Evolutionary conservation across 2,329 filamentous ascomycete genomes (phyloP).

Genomic region (Trichophyton verrucosum): DNA sequence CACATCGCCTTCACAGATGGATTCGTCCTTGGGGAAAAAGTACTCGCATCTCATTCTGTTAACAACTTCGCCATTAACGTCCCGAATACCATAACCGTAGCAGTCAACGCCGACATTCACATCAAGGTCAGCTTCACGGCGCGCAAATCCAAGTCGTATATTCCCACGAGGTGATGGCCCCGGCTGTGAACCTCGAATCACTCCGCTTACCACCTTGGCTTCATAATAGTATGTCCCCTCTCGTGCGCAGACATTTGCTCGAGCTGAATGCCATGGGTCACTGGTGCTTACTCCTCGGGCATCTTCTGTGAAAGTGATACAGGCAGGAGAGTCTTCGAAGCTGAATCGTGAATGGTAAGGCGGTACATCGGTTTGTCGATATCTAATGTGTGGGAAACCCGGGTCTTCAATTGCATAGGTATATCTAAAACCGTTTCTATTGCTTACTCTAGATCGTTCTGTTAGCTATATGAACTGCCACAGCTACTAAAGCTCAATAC

Average conservation of each 20-base stretch:
- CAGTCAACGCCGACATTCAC: conserved; percentile 71
- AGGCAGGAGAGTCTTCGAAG: conserved; percentile 80
- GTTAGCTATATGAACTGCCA: background rate
- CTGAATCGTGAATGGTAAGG: conserved; percentile 77
- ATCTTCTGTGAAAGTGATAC: conserved; percentile 67
- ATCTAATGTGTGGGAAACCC: conserved; percentile 76
- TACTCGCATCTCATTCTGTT: conserved; percentile 89
- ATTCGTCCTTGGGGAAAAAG: conserved; percentile 66
- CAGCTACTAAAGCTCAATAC: background rate
- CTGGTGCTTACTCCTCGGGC: conserved; percentile 73
- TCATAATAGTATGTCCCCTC: conserved; percentile 93
- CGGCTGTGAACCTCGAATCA: conserved; percentile 19
- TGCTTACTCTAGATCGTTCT: conserved; percentile 39
- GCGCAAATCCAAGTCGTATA: conserved; percentile 38
- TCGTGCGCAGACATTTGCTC: conserved; percentile 78
- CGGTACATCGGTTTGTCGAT: conserved; percentile 73
- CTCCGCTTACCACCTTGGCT: conserved; percentile 70
- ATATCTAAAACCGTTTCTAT: conserved; percentile 69
- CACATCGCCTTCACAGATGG: conserved; percentile 80
- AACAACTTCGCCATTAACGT: conserved; percentile 80
- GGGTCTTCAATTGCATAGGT: conserved; percentile 84
- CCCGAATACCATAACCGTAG: conserved; percentile 87
- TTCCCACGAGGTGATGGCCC: conserved; percentile 26
- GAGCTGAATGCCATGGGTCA: conserved; percentile 82
- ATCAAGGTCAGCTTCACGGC: conserved; percentile 36